These are phyloP conservation scores for Crataegus laevigata DNA, from an alignment of 306 rosid genomes.

Conservation along the genomic window DNA sequence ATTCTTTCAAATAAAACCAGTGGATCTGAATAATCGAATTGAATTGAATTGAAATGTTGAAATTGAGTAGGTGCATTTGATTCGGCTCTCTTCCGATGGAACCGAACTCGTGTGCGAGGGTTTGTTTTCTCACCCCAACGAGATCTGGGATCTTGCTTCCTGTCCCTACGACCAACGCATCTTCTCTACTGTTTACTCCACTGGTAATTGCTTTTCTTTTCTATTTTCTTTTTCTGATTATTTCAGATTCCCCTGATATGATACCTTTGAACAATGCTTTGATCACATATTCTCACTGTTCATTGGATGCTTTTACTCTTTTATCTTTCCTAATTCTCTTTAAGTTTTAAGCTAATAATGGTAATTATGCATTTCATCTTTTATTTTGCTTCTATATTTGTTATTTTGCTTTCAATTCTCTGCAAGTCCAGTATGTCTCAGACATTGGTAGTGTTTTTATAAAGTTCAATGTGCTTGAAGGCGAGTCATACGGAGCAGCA, in stretches of 20 bases:
- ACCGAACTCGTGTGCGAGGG: constrained; percentile 91
- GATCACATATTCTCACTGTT: background rate
- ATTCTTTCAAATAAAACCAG: background rate
- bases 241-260: background rate
- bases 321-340: background rate
- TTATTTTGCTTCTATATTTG: background rate
- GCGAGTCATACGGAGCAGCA: constrained; percentile 81
- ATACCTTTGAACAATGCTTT: background rate
- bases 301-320: background rate
- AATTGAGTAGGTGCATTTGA: constrained; percentile 67
- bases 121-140: constrained; percentile 88
- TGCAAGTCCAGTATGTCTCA: background rate
- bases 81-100: constrained; percentile 88
- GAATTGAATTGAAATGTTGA: background rate
- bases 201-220: constrained; percentile 37
- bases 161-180: constrained; percentile 95
- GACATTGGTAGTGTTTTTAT: constrained; percentile 1
- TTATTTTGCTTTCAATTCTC: background rate
- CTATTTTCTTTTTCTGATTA: background rate
- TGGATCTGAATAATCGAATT: constrained; percentile 7
- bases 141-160: constrained; percentile 97
- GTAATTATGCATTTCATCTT: background rate
- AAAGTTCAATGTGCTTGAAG: constrained; percentile 38
- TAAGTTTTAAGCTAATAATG: background rate
- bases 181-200: constrained; percentile 88